Conservation (phyloP, 2,329 filamentous ascomycete species). For the Alternaria triticimaculans region DNA sequence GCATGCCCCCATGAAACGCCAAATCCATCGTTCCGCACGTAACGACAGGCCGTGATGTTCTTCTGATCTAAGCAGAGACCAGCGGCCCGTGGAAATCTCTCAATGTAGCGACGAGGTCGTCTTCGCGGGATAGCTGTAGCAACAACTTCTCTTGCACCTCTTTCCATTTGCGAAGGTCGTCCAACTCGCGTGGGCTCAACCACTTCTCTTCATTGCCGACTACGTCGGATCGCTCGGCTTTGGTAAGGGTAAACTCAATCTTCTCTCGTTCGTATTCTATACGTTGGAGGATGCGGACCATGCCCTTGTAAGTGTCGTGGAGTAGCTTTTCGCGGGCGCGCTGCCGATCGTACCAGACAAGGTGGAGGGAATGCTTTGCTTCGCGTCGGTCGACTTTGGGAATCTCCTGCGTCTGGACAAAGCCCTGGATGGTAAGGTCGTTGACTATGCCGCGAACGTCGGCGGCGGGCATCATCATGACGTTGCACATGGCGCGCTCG, state of each 20-base stretch:
- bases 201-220: conserved; percentile 82
- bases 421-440: conserved; percentile 82
- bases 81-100: conserved; percentile 63
- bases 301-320: conserved; percentile 86
- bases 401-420: conserved; percentile 92
- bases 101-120: conserved; percentile 83
- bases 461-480: conserved; percentile 82
- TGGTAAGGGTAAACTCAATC: conserved; percentile 74
- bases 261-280: conserved; percentile 76
- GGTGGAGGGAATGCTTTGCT: conserved; percentile 83
- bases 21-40: background rate
- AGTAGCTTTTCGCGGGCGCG: conserved; percentile 73
- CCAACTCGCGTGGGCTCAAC: conserved; percentile 75
- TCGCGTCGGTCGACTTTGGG: conserved; percentile 84
- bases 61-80: conserved; percentile 12
- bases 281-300: conserved; percentile 84
- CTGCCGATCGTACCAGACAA: conserved; percentile 88
- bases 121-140: conserved; percentile 78
- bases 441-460: conserved; percentile 86
- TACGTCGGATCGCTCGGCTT: conserved; percentile 86
- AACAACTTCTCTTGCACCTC: conserved; percentile 73
- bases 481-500: conserved; percentile 82
- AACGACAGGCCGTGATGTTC: background rate
- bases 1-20: background rate
- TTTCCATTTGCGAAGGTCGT: conserved; percentile 69